Conservation (phyloP, 495 filamentous ascomycete genomes). For the Penicillium argentinense region DNA sequence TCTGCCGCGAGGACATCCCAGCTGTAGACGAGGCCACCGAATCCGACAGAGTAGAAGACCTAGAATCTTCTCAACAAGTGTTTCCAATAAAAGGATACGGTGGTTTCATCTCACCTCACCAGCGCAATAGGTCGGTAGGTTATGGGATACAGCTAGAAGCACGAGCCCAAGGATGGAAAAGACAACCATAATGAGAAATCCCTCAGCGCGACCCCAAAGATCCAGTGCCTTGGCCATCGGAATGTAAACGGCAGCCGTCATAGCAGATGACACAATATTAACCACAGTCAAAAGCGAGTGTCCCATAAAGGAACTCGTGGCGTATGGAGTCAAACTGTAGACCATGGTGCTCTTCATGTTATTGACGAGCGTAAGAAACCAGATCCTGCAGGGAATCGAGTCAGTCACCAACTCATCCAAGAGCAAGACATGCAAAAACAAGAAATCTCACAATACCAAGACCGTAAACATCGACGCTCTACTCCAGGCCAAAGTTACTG, state of each 20-base stretch:
- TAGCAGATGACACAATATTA: constrained; percentile 47
- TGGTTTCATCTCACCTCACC: constrained; percentile 32
- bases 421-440: not conserved
- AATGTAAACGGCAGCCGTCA: constrained; percentile 36
- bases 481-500: constrained; percentile 19
- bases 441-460: constrained; percentile 5
- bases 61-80: not conserved
- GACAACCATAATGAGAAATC: constrained; percentile 45
- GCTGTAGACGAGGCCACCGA: constrained; percentile 52
- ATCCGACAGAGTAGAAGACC: constrained; percentile 45
- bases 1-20: constrained; percentile 57
- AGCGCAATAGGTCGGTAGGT: constrained; percentile 44
- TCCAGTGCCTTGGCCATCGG: constrained; percentile 67
- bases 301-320: constrained; percentile 48
- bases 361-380: constrained; percentile 40
- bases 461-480: constrained; percentile 7
- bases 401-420: not conserved
- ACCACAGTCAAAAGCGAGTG: constrained; percentile 57
- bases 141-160: constrained; percentile 44
- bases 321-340: constrained; percentile 23
- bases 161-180: constrained; percentile 37
- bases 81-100: not conserved
- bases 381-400: constrained; percentile 27
- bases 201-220: constrained; percentile 57
- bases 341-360: constrained; percentile 31